phyloP scores from a whole-genome alignment of 805 yeast genomes.

The Sugiyamaella lignohabitans region DNA sequence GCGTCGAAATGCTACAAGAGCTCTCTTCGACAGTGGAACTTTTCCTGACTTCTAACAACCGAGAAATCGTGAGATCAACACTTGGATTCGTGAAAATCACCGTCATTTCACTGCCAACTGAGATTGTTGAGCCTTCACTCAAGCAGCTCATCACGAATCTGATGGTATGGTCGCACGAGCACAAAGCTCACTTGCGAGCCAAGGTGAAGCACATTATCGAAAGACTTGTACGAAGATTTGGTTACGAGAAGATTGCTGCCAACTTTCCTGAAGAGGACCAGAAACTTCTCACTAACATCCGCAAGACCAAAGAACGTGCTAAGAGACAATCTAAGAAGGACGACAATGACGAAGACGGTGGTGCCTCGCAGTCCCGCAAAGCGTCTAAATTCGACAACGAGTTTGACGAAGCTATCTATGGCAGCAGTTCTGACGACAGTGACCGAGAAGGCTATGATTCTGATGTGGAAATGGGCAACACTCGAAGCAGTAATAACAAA shows the following conservation, averaged over 20 bases:
- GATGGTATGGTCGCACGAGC: slow-evolving; percentile 92
- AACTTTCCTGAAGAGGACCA: slow-evolving; percentile 87
- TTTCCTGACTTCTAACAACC: slow-evolving; percentile 80
- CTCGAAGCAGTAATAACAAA: slow-evolving; percentile 11
- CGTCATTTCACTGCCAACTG: slow-evolving; percentile 75
- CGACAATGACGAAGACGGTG: slow-evolving; percentile 31
- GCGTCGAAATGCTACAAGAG: slow-evolving; percentile 57
- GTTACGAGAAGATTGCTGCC: slow-evolving; percentile 74
- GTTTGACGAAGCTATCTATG: slow-evolving; percentile 87
- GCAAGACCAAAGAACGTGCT: slow-evolving; percentile 77
- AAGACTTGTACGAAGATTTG: slow-evolving; percentile 82
- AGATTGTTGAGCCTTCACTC: slow-evolving; percentile 60
- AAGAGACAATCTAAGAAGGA: slow-evolving; percentile 46
- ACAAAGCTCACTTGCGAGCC: slow-evolving; percentile 88
- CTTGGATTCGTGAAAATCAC: slow-evolving; percentile 92
- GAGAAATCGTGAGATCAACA: slow-evolving; percentile 91
- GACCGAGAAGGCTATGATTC: slow-evolving; percentile 43
- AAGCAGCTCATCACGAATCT: slow-evolving; percentile 70
- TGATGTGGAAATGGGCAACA: slow-evolving; percentile 24
- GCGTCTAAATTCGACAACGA: slow-evolving; percentile 58
- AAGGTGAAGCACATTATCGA: slow-evolving; percentile 91
- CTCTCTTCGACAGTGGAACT: slow-evolving; percentile 80
- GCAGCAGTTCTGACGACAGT: slow-evolving; percentile 56
- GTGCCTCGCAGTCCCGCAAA: slow-evolving; percentile 20
- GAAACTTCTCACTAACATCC: slow-evolving; percentile 76